A percentile compares a stretch with the other conserved stretches of the same genome.
These are phyloP conservation scores for Nakazawaea molendinolei DNA, from an alignment of 805 yeast genomes.

Conservation along the genomic window DNA sequence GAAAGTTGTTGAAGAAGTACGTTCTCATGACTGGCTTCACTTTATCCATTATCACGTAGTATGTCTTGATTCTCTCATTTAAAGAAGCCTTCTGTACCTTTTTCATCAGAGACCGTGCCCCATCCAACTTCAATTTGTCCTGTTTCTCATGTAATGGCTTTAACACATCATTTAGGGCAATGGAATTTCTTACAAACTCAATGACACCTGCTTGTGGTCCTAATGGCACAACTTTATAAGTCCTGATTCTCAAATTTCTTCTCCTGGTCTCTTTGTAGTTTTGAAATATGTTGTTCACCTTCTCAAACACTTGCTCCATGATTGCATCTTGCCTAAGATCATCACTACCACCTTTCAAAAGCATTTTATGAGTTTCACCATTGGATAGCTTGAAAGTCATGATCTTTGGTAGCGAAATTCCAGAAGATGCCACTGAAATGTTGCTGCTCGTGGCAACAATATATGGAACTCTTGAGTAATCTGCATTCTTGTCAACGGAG, in stretches of 20 bases:
- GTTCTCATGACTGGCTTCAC: slow-evolving; percentile 62
- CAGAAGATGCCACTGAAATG: slow-evolving; percentile 66
- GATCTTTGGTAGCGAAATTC: slow-evolving; percentile 85
- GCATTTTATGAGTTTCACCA: slow-evolving; percentile 52
- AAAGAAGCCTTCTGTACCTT: slow-evolving; percentile 40
- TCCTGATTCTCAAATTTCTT: slow-evolving; percentile 59
- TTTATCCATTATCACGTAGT: slow-evolving; percentile 36
- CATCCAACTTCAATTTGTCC: slow-evolving; percentile 41
- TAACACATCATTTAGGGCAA: slow-evolving; percentile 63
- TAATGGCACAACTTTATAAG: slow-evolving; percentile 85
- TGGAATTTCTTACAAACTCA: slow-evolving; percentile 79
- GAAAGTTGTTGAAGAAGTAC: slow-evolving; percentile 64
- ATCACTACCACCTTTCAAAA: slow-evolving; percentile 83
- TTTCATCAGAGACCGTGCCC: slow-evolving; percentile 63
- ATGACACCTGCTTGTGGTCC: slow-evolving; percentile 85
- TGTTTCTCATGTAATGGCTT: slow-evolving; percentile 50
- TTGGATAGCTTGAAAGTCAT: slow-evolving; percentile 44
- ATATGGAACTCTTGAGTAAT: slow-evolving; percentile 39
- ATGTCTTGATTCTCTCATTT: slow-evolving; percentile 38
- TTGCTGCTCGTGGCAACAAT: slow-evolving; percentile 38
- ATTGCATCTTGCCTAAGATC: slow-evolving; percentile 94
- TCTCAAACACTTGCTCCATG: slow-evolving; percentile 94
- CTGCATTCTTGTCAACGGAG: slow-evolving; percentile 33
- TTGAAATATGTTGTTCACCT: slow-evolving; percentile 64
- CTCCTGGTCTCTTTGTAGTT: slow-evolving; percentile 49